A percentile compares a stretch with the other conserved stretches of the same genome.
These are phyloP conservation scores for Arachis hypogaea DNA, from an alignment of 306 rosid genomes.

Conservation along the genomic window DNA sequence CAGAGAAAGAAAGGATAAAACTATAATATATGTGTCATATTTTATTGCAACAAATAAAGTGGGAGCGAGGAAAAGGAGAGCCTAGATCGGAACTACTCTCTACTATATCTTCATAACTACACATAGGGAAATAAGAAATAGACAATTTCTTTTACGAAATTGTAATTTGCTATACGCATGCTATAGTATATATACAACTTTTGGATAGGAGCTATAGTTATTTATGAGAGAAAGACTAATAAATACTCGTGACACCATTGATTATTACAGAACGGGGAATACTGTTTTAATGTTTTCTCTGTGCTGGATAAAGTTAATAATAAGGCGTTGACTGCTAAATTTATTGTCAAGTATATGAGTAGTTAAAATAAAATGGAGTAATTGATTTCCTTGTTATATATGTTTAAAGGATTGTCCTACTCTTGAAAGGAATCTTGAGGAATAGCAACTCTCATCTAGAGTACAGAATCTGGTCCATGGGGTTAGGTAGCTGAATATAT, in stretches of 20 bases:
- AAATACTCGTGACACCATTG: not conserved
- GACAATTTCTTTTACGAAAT: not conserved
- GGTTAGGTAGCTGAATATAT: conserved; percentile 46
- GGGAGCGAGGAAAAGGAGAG: not conserved
- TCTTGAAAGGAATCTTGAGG: conserved; percentile 1
- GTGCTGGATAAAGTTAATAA: too few relatives aligned
- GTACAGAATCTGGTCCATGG: conserved; percentile 42
- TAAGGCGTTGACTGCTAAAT: too few relatives aligned
- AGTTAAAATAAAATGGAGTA: too few relatives aligned
- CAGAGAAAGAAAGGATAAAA: not conserved
- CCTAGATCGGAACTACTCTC: not conserved
- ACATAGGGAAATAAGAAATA: not conserved
- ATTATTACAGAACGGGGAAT: too few relatives aligned
- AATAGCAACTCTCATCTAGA: conserved; percentile 10
- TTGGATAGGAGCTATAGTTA: not conserved
- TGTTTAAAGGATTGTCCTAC: not conserved
- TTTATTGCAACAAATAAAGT: not conserved
- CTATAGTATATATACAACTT: too few relatives aligned
- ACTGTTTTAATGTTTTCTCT: too few relatives aligned
- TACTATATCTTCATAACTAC: not conserved
- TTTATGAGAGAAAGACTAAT: not conserved
- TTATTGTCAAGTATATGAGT: too few relatives aligned
- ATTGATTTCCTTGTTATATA: too few relatives aligned
- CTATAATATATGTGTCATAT: not conserved
- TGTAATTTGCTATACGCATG: not conserved